These are phyloP conservation scores for Phytophthora tentaculata DNA, from an alignment of 352 stramenopile species.

Conservation along the genomic window DNA sequence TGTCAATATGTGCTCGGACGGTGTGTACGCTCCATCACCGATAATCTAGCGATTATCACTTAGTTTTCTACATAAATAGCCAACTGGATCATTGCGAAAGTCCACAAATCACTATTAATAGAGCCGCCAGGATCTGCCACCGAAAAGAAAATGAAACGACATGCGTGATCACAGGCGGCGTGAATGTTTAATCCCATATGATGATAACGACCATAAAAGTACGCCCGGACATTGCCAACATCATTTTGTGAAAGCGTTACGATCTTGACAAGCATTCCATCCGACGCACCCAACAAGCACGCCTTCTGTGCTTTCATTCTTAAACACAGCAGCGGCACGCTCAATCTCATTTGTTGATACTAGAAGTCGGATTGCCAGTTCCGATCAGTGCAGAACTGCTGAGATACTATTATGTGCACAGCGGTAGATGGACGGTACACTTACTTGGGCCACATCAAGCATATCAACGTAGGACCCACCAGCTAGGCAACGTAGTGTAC, in stretches of 20 bases:
- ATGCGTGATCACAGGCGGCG: neutral
- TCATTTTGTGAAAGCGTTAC: neutral
- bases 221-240: neutral
- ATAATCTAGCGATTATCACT: neutral
- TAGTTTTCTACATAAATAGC: neutral
- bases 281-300: neutral
- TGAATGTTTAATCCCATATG: conserved; percentile 6
- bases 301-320: neutral
- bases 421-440: too few species aligned
- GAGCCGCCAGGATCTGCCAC: neutral
- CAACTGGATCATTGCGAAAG: neutral
- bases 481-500: too few species aligned
- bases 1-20: neutral
- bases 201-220: neutral
- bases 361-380: too few species aligned
- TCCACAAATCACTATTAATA: neutral
- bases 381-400: too few species aligned
- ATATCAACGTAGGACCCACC: too few species aligned
- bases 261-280: neutral
- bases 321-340: neutral
- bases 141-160: neutral
- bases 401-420: too few species aligned
- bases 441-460: too few species aligned
- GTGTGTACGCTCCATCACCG: neutral
- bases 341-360: too few species aligned